Evolutionary conservation across 228 moss, liverwort and hornwort species (phyloP).

Genomic region (Sphagnum magellanicum): DNA sequence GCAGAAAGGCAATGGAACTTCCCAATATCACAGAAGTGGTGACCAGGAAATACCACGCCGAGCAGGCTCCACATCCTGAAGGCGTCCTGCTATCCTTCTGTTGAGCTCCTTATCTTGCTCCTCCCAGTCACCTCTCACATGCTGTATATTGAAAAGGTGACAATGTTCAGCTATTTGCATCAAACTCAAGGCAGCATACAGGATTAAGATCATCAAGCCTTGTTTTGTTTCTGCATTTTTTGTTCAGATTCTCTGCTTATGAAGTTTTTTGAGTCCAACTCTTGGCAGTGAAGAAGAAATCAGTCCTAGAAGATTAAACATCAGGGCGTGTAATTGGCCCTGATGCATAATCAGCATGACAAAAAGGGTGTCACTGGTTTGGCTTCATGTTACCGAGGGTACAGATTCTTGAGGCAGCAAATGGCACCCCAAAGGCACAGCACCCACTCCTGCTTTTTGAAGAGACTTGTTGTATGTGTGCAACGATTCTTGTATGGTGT

Average conservation of each 20-base stretch:
- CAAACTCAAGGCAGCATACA: not conserved
- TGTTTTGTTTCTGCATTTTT: too few relatives aligned
- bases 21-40: not conserved
- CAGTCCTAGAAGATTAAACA: too few relatives aligned
- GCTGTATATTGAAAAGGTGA: conserved; percentile 30
- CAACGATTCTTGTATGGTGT: conserved; percentile 81
- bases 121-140: conserved; percentile 93
- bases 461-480: conserved; percentile 74
- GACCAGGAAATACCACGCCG: conserved; percentile 59
- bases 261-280: too few relatives aligned
- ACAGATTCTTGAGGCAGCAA: conserved; percentile 82
- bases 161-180: not conserved
- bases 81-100: conserved; percentile 65
- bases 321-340: too few relatives aligned
- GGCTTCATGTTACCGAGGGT: conserved; percentile 54
- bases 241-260: too few relatives aligned
- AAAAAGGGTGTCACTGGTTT: too few relatives aligned
- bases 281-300: too few relatives aligned
- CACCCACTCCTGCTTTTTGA: conserved; percentile 80
- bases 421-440: conserved; percentile 40
- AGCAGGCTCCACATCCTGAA: conserved; percentile 82
- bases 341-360: too few relatives aligned
- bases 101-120: conserved; percentile 86
- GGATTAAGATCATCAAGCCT: not conserved
- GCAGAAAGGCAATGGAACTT: not conserved